Evolutionary conservation across 768 basidiomycete species (phyloP), one percentile per base, ranked within the genome.

Genomic region (Termitomyces titanicus): DNA sequence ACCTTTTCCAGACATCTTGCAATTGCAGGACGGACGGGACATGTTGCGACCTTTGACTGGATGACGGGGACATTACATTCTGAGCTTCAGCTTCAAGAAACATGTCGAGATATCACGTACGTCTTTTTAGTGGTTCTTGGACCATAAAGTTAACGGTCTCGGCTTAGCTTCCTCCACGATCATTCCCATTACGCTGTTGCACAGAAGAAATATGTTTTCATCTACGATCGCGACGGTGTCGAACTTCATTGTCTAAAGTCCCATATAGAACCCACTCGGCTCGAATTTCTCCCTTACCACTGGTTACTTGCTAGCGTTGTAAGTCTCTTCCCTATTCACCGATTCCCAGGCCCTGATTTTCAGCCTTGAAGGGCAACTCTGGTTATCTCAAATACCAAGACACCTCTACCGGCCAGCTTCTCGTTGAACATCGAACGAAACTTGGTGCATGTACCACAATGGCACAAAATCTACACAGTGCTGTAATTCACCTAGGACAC

Each of bases 371-470:
- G 92, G 92, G 94, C 7, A 90, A 94, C 64, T 75, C 92, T 13
- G 96, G 97, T 2, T 92, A 86, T 69, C 77, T 98, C 0, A 95
- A 95, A 73, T 99, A 98, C 72, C 94, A 96, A 73, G 97, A 99
- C 66, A 95, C 92, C 0, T 94, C 96, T 4, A 98, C 94, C 0
- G 97, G 97, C 12, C 79, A 85, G 52, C 78, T 97, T 37, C 76
- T 98, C 33, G 83, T 85, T 35, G 87, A 92, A 66, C 92, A 96
- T 69, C 86, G 92, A 20, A 96, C 94, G 9, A 93, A 92, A 65
- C 80, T 96, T 24, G 95, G 97, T 3, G 80, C 88, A 9, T 93
- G 90, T 63, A 79, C 74, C 33, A 82, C 89, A 37, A 91, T 99
- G 85, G 76, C 91, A 0, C 94, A 98, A 76, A 98, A 97, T 66